Evolutionary conservation across 192 early-diverging fungal genomes (phyloP), one percentile per base, ranked within the genome.

Genomic region (Diversispora epigaea): DNA sequence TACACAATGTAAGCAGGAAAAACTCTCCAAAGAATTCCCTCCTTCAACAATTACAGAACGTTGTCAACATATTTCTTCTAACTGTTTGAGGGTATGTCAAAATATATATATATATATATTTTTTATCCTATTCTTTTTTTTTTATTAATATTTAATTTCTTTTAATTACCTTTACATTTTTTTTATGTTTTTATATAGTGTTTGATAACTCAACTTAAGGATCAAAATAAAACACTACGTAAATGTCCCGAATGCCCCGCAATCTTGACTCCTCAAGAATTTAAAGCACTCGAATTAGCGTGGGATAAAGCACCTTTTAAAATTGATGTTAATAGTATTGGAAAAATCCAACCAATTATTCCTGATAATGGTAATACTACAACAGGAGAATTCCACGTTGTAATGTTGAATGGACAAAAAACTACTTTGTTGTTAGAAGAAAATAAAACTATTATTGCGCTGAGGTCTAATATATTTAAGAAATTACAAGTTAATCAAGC

Each of bases 21-120:
- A 77, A 50, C 44, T 77, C 9, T 73, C 76, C 14, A 72, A 72
- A 22, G 76, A 77, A 6, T 77, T 73, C 45, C 71, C 71, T 6
- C 21, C 54, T 17, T 50, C 69, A 19, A 46, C 76, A 14, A 25
- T 77, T 39, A 77, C 76, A 9, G 71, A 63, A 45, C 39, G 47
- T 52, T 77, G 76, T 63, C 25, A 72, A 14, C 76, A 77, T 62
- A 54, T 77, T 63, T 41, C 76, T 63, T 54, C 76, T 19, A 45
- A n/a, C 22, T 77, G 76, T 63, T 63, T 77, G n/a, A 47, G 76
- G 39, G 76, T 77, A 77, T 19, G 44, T 41, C 9, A 64, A 54
- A 56, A 5, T 9, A 46, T 39, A 46, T 32, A 54, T 32, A 32
- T 32, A 32, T 32, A 32, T 32, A 32, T 32, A 32, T 32, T 32